phyloP scores from a whole-genome alignment of 179 eudicot species.

The Beta lomatogona region DNA sequence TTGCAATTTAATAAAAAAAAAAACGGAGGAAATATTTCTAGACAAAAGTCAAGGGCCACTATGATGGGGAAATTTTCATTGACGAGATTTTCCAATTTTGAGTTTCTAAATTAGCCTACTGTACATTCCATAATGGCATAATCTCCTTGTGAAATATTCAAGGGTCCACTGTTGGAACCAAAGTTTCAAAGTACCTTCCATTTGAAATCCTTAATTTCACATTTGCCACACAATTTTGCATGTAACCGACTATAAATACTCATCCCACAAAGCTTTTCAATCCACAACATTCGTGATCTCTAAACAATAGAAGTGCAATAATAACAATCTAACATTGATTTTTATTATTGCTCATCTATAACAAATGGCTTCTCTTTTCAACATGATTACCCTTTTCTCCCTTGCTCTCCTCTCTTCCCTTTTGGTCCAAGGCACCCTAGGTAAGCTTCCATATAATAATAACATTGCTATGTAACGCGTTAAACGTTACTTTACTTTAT shows the following conservation, averaged over 20 bases:
- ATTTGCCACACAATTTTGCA: background rate
- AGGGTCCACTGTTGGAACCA: background rate
- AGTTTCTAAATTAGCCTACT: background rate
- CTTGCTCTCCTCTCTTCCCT: conserved; percentile 37
- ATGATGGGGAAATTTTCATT: too few relatives aligned
- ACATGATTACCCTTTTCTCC: conserved; percentile 28
- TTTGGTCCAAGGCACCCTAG: conserved; percentile 39
- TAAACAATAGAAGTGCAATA: background rate
- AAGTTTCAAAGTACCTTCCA: background rate
- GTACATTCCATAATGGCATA: background rate
- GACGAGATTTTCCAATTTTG: background rate
- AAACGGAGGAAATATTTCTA: too few relatives aligned
- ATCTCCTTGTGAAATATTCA: background rate
- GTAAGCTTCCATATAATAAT: conserved; percentile 25
- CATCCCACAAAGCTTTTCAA: conserved; percentile 3
- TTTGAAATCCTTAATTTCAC: conserved; percentile 6
- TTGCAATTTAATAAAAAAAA: too few relatives aligned
- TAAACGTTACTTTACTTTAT: too few relatives aligned
- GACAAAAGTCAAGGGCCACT: too few relatives aligned
- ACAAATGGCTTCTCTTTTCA: conserved; percentile 26
- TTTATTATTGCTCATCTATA: conserved; percentile 2
- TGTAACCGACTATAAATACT: conserved; percentile 17
- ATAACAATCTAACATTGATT: background rate
- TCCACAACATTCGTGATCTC: background rate
- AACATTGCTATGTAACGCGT: too few relatives aligned